A percentile compares a stretch with the other conserved stretches of the same genome.
Conservation (phyloP, 306 rosid species). For the Delonix regia region DNA sequence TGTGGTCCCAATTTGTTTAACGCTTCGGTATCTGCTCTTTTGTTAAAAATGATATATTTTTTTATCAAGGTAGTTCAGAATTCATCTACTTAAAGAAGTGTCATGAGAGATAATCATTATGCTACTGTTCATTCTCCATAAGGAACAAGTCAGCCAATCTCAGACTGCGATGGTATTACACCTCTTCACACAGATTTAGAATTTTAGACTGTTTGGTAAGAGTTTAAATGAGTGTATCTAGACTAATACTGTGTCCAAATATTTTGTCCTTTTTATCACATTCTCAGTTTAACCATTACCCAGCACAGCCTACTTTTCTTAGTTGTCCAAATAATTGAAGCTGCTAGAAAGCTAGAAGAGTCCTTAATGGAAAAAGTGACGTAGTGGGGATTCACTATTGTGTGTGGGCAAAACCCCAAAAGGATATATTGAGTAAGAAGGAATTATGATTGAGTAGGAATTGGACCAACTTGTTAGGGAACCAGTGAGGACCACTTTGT, state of each 20-base stretch:
- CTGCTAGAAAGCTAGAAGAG: constrained; percentile 17
- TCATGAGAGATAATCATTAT: constrained; percentile 28
- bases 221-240: background rate
- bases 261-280: no score
- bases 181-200: background rate
- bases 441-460: constrained; percentile 27
- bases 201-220: constrained; percentile 4
- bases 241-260: background rate
- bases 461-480: constrained; percentile 43
- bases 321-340: constrained; percentile 37
- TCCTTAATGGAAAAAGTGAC: constrained; percentile 26
- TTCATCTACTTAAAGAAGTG: constrained; percentile 33
- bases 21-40: background rate
- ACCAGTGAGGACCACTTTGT: constrained; percentile 30
- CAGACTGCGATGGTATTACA: background rate
- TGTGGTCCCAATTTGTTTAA: constrained; percentile 20
- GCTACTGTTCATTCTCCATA: background rate
- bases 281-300: no score
- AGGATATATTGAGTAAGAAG: constrained; percentile 24
- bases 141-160: background rate
- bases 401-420: constrained; percentile 33
- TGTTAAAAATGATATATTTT: constrained; percentile 6
- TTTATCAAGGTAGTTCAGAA: constrained; percentile 35
- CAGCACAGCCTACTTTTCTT: constrained; percentile 1
- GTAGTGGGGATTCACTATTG: constrained; percentile 41